Evolutionary conservation across 192 early-diverging fungal genomes (phyloP).

Genomic region (Obelidium mucronatum): DNA sequence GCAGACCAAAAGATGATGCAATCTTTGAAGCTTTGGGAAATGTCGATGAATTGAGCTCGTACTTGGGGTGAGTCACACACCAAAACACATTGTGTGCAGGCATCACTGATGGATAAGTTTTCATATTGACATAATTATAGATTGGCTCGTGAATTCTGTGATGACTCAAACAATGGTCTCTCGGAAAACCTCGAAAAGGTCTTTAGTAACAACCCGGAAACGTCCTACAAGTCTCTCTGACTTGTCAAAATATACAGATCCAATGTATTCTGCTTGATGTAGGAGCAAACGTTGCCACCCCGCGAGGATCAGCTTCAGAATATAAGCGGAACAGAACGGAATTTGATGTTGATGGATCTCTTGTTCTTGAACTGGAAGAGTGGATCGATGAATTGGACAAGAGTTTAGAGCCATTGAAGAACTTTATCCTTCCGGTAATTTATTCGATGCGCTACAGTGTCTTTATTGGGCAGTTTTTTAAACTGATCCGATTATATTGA

Average conservation of each 20-base stretch:
- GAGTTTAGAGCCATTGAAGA: conserved; percentile 74
- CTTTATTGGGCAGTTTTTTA: not conserved
- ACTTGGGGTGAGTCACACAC: conserved; percentile 66
- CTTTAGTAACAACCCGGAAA: not conserved
- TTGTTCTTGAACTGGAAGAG: conserved; percentile 69
- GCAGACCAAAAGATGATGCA: conserved; percentile 84
- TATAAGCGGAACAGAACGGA: conserved; percentile 67
- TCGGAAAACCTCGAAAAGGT: conserved; percentile 61
- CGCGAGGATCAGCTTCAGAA: conserved; percentile 65
- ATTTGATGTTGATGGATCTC: conserved; percentile 76
- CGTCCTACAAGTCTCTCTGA: conserved; percentile 35
- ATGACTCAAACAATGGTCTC: conserved; percentile 59
- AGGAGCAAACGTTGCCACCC: conserved; percentile 92
- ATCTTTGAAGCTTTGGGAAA: conserved; percentile 93
- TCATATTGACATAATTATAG: conserved; percentile 39
- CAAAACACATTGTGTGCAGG: too few species aligned
- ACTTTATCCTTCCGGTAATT: conserved; percentile 86
- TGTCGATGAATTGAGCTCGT: conserved; percentile 84
- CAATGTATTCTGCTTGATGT: conserved; percentile 93
- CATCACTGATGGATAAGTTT: too few species aligned
- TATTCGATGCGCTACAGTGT: conserved; percentile 23
- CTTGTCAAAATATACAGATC: conserved; percentile 57
- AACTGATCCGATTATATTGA: not conserved
- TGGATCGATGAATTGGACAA: conserved; percentile 87
- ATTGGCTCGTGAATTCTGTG: conserved; percentile 65